Evolutionary conservation across 139 green algal species (phyloP).

Genomic region (Picochlorum costavermella): DNA sequence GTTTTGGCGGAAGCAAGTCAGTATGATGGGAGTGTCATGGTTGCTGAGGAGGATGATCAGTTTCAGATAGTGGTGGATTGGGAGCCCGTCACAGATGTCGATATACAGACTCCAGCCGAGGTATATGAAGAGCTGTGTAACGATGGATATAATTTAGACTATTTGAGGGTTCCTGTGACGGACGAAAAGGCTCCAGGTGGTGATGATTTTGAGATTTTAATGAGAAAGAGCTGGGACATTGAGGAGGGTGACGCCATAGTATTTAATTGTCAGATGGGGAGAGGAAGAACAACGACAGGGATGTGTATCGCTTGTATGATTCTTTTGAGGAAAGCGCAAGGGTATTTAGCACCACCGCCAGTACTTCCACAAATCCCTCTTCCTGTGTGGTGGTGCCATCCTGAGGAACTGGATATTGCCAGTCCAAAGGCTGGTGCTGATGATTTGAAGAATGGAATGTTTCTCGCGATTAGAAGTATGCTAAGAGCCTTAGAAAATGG

Average conservation of each 20-base stretch:
- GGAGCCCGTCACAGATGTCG: constrained; percentile 68
- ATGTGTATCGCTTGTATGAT: constrained; percentile 88
- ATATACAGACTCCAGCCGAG: constrained; percentile 87
- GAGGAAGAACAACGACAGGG: constrained; percentile 84
- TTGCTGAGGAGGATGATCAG: constrained; percentile 82
- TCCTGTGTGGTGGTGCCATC: constrained; percentile 36
- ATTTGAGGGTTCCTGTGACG: constrained; percentile 84
- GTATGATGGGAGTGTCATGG: constrained; percentile 69
- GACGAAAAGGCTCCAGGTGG: constrained; percentile 94
- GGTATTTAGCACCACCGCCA: constrained; percentile 8
- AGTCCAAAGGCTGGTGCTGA: background rate
- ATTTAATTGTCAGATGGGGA: constrained; percentile 97
- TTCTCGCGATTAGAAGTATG: constrained; percentile 69
- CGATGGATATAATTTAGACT: constrained; percentile 71
- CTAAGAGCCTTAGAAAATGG: constrained; percentile 59
- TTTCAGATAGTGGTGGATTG: constrained; percentile 62
- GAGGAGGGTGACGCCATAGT: constrained; percentile 58
- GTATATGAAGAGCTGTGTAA: constrained; percentile 57
- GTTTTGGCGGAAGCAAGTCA: constrained; percentile 52
- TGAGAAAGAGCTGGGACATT: constrained; percentile 52
- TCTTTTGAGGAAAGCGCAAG: constrained; percentile 30
- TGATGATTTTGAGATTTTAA: constrained; percentile 50
- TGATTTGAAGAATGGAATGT: constrained; percentile 56
- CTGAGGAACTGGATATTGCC: background rate
- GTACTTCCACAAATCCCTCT: constrained; percentile 17